Evolutionary conservation across 805 yeast species (phyloP).

Genomic region (Saturnispora galanensis): DNA sequence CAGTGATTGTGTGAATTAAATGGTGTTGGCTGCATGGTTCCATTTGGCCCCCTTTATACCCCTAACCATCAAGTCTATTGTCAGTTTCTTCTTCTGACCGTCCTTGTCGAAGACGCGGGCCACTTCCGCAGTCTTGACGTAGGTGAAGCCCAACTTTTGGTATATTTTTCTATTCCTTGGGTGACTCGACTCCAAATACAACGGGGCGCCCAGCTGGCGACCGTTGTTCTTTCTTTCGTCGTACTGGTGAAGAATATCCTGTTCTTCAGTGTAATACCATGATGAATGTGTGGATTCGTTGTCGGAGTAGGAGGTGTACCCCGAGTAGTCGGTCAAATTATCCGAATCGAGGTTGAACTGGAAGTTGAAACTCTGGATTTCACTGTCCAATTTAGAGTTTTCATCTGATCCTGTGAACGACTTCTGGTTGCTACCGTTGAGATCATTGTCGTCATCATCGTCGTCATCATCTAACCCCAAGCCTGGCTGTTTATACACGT

Average conservation of each 20-base stretch:
- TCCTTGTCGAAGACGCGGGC: constrained; percentile 24
- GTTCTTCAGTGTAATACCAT: constrained; percentile 28
- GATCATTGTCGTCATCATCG: constrained; percentile 9
- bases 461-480: constrained; percentile 15
- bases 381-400: constrained; percentile 25
- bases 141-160: constrained; percentile 42
- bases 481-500: constrained; percentile 3
- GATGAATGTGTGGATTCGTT: constrained; percentile 27
- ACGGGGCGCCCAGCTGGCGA: constrained; percentile 25
- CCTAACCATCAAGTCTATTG: constrained; percentile 31
- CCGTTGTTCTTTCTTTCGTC: constrained; percentile 24
- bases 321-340: constrained; percentile 27
- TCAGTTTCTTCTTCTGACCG: constrained; percentile 20
- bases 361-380: constrained; percentile 27
- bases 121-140: constrained; percentile 27
- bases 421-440: constrained; percentile 1
- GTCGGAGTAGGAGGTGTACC: constrained; percentile 25
- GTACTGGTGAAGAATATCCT: constrained; percentile 26
- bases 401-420: constrained; percentile 13
- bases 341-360: constrained; percentile 27
- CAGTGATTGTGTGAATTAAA: background rate
- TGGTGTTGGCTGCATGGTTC: constrained; percentile 15
- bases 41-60: constrained; percentile 29
- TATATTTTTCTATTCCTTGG: constrained; percentile 44
- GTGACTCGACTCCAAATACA: constrained; percentile 50